Evolutionary conservation across 176 grass and related monocot species (phyloP), one percentile per base, ranked within the genome.

Genomic region (Triticum monococcum): DNA sequence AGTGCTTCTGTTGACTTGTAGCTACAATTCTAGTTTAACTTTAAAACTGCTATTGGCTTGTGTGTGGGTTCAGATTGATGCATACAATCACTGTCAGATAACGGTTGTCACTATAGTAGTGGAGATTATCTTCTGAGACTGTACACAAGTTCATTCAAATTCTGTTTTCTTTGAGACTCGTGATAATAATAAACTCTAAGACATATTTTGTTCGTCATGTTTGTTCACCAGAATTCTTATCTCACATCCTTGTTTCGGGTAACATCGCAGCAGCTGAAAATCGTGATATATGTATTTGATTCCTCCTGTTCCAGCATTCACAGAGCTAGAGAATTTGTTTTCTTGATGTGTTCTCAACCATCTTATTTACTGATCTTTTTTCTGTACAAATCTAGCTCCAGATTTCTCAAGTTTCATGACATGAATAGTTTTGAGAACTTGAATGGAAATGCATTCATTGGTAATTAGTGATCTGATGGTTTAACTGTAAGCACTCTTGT

Each of bases 281-380:
- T 31, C 64, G 43, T 79, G 17, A 16, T n/a, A 61, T 43, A 0
- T 28, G 0, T 61, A 43, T 69, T 20, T 66, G 18, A 54, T 80
- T 81, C 36, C 23, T 28, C 48, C 9, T 13, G n/a, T 68, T 77
- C 43, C 69, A 36, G 18, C 38, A 84, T 36, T 83, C 50, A 50
- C 22, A 63, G 13, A 43, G 60, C 16, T 8, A 18, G 20, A 72
- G 20, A 36, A 82, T 8, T 7, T 20, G 23, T 48, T 20, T 66
- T 56, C 9, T 74, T 28, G 37, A 32, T 33, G 68, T 40, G 82
- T 68, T 87, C 4, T 68, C 5, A 61, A 79, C 77, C 12, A 48
- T 85, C 40, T 43, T 60, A 36, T 85, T 81, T 88, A 65, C 32
- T 50, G n/a, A 50, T 38, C 45, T 25, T 73, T 81, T 56, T 17